These are phyloP conservation scores for Camellia lanceoleosa DNA, from an alignment of 148 eudicot species.

Conservation along the genomic window DNA sequence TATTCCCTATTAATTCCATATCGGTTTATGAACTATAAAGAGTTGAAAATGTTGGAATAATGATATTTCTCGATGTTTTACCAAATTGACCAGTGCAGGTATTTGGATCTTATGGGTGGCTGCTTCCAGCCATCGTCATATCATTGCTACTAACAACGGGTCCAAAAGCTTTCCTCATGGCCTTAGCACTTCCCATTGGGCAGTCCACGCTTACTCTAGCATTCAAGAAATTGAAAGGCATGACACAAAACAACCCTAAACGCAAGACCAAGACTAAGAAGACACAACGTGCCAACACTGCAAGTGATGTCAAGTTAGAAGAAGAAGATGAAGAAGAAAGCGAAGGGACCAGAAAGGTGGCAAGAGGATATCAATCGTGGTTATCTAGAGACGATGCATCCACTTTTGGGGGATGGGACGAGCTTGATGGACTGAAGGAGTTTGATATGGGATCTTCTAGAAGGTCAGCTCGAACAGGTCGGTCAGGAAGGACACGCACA, in stretches of 20 bases:
- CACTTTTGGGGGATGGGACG: conserved; percentile 87
- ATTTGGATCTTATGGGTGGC: conserved; percentile 63
- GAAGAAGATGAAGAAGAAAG: conserved; percentile 26
- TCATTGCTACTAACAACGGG: conserved; percentile 65
- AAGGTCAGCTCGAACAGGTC: conserved; percentile 11
- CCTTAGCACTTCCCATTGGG: conserved; percentile 52
- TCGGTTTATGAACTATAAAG: neutral
- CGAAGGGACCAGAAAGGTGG: conserved; percentile 19
- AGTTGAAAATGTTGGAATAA: neutral
- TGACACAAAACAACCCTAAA: conserved; percentile 23
- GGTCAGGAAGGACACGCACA: conserved; percentile 4
- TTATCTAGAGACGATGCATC: conserved; percentile 27
- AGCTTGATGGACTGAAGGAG: conserved; percentile 38
- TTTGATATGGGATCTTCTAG: conserved; percentile 8
- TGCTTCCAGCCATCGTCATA: conserved; percentile 54
- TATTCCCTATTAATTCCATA: neutral
- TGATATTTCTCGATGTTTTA: conserved; percentile 13
- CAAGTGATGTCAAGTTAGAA: conserved; percentile 21
- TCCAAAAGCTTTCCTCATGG: conserved; percentile 78
- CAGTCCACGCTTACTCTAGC: conserved; percentile 54
- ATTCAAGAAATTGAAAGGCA: conserved; percentile 37
- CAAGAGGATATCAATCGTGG: conserved; percentile 41
- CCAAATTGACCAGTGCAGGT: conserved; percentile 48
- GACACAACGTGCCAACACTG: conserved; percentile 23
- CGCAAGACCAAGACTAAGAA: conserved; percentile 27